phyloP scores from a whole-genome alignment of 129 eudicot species.

The Arctium lappa region DNA sequence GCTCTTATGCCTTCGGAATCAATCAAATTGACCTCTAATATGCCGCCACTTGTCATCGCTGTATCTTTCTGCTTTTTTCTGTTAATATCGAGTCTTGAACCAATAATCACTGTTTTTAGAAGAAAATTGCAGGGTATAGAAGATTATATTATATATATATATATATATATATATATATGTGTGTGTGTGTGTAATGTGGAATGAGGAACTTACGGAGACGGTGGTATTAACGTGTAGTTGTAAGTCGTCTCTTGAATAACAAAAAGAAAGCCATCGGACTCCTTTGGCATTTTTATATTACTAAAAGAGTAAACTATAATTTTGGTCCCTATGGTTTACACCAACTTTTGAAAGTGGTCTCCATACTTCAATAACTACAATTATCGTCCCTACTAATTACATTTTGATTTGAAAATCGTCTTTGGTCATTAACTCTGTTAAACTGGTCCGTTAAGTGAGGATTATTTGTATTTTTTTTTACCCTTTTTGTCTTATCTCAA shows the following conservation, averaged over 20 bases:
- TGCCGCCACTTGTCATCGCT: slow-evolving; percentile 25
- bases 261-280: slow-evolving; percentile 29
- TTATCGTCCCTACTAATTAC: too few species aligned
- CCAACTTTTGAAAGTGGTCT: too few species aligned
- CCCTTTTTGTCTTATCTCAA: too few species aligned
- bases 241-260: slow-evolving; percentile 27
- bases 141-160: not conserved
- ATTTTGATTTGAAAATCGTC: too few species aligned
- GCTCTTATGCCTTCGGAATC: slow-evolving; percentile 39
- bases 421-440: too few species aligned
- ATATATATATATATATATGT: not conserved
- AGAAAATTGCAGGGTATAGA: slow-evolving; percentile 3
- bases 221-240: slow-evolving; percentile 20
- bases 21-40: slow-evolving; percentile 28
- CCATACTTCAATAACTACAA: too few species aligned
- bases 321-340: too few species aligned
- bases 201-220: slow-evolving; percentile 26
- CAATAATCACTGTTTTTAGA: not conserved
- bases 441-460: too few species aligned
- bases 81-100: not conserved
- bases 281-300: not conserved
- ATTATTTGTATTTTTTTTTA: too few species aligned
- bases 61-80: not conserved
- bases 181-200: not conserved
- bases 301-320: not conserved